These are phyloP conservation scores for Cyclostephanos tholiformis DNA, from an alignment of 108 stramenopile species.

Conservation along the genomic window DNA sequence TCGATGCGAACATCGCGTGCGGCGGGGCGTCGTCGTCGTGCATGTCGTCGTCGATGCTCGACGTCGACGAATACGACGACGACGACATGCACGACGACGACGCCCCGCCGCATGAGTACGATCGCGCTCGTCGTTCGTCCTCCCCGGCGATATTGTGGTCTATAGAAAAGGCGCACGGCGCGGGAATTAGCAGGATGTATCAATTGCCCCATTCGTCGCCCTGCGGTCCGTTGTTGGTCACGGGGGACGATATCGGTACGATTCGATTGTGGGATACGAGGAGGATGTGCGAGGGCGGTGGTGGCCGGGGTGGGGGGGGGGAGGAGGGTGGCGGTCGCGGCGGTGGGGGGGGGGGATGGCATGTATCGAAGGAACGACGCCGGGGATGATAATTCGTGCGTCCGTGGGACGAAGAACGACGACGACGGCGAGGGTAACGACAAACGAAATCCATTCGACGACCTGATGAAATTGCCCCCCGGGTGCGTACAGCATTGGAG, in stretches of 20 bases:
- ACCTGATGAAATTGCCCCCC: too few species aligned
- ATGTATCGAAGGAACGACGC: constrained; percentile 15
- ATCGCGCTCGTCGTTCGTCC: too few species aligned
- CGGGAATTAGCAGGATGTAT: constrained; percentile 58
- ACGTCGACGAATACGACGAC: too few species aligned
- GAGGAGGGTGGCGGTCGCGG: neutral
- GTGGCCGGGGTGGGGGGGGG: too few species aligned
- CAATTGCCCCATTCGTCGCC: constrained; percentile 56
- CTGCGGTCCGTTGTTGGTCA: constrained; percentile 58
- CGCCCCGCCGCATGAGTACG: constrained; percentile 24
- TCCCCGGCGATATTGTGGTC: constrained; percentile 64
- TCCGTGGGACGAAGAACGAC: constrained; percentile 79
- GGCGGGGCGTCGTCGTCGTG: too few species aligned
- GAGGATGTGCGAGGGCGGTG: too few species aligned
- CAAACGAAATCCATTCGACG: too few species aligned
- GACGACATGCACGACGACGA: too few species aligned
- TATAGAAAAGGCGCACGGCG: constrained; percentile 58
- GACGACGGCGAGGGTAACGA: too few species aligned
- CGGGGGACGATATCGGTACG: constrained; percentile 85
- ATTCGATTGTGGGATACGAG: constrained; percentile 84
- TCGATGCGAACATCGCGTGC: too few species aligned
- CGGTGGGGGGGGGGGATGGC: constrained; percentile 13
- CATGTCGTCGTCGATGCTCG: too few species aligned
- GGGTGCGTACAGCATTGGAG: too few species aligned
- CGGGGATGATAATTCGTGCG: constrained; percentile 70